These are phyloP conservation scores for Trichoderma endophyticum DNA, from an alignment of 2,329 filamentous ascomycete genomes.

Conservation along the genomic window DNA sequence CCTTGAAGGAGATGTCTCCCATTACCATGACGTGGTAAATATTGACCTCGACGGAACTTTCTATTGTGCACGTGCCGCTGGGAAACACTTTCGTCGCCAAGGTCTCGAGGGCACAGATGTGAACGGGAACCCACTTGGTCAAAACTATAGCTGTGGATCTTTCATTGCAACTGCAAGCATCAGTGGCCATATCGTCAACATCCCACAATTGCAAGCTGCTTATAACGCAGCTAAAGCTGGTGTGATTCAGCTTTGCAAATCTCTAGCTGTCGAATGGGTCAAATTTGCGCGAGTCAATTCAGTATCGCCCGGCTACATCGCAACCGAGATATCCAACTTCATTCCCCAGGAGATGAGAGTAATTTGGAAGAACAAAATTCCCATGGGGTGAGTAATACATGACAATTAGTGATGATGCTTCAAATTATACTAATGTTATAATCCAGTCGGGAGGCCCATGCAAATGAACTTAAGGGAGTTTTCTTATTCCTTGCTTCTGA, in stretches of 20 bases:
- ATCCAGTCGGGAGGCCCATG: neutral
- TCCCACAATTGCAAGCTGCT: neutral
- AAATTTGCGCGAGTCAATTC: neutral
- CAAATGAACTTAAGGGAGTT: neutral
- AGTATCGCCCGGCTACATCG: neutral
- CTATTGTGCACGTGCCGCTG: neutral
- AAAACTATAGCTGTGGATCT: neutral
- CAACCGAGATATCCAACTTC: neutral
- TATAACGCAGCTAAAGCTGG: neutral
- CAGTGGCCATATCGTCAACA: neutral
- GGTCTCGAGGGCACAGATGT: neutral
- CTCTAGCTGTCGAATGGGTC: neutral
- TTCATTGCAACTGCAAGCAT: neutral
- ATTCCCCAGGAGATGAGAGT: neutral
- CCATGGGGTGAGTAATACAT: neutral
- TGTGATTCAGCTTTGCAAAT: neutral
- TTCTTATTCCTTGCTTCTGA: neutral
- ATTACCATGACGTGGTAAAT: neutral
- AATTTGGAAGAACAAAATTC: neutral
- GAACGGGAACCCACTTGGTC: neutral
- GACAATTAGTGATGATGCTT: neutral
- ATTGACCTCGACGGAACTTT: neutral
- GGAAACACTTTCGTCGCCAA: neutral
- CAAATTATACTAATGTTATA: neutral
- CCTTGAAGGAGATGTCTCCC: neutral